Base-by-base conservation (phyloP, 2,329 filamentous ascomycete species). In the Penicillium psychrosexuale region DNA sequence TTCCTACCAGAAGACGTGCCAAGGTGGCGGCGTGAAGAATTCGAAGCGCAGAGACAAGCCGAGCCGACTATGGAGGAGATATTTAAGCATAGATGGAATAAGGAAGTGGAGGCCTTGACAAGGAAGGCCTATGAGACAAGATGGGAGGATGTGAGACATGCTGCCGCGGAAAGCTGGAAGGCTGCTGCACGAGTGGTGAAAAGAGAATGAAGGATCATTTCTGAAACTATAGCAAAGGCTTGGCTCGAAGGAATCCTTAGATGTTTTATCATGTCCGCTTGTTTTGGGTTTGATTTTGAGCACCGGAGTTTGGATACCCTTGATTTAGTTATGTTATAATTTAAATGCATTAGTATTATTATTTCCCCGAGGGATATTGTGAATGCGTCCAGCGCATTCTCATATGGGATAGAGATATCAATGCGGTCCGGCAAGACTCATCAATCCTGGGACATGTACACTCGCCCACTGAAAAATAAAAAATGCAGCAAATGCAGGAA, bases 31-130 rank as follows among this genome's bases (percentile, higher is more conserved):
- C 43, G 51, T 1, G 60, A 63, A 55, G 60, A 61, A 12, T 13
- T 51, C 24, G 28, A 45, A 13, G 22, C 38, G 3, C 48, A 22
- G 5, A 51, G 48, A 9, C 53, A 47, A 39, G 42, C 47, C 28
- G 36, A 47, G n/a, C 78, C 80, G 28, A 79, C 80, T 45, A 75
- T 89, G 47, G 69, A 85, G 51, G 88, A 91, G 68, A 77, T 83
- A 34, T 80, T 86, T 64, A 93, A 93, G 77, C 86, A 89, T 66
- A 79, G 83, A 57, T 93, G 89, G 89, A 93, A 94, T 71, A 73
- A 81, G 47, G 89, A 93, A 72, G 73, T 93, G 34, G 82, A 87
- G 70, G 78, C 79, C 57, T 80, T 86, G 48, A 86, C 88, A 52
- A 79, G 78, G 55, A 87, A 84, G 80, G 82, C 84, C 53, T 84